These are phyloP conservation scores for Phytophthora colocasiae DNA, from an alignment of 352 stramenopile genomes.

Conservation along the genomic window DNA sequence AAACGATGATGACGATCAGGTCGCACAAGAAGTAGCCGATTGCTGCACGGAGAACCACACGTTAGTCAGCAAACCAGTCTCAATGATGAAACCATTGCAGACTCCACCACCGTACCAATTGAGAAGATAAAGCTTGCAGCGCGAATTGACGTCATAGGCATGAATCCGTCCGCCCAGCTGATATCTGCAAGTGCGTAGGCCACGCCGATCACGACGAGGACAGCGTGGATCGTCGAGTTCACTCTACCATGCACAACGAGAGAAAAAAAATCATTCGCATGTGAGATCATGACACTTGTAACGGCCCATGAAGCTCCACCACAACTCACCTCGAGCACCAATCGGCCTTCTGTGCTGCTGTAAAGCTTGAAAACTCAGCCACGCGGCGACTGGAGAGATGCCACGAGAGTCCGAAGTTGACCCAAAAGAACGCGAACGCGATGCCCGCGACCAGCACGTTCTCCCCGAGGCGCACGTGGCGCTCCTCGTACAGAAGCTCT, in stretches of 20 bases:
- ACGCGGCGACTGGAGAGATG: slow-evolving; percentile 59
- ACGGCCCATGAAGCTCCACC: too few relatives aligned
- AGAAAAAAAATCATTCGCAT: not conserved
- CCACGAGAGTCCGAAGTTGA: slow-evolving; percentile 70
- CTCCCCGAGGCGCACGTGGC: slow-evolving; percentile 61
- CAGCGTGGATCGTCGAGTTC: slow-evolving; percentile 82
- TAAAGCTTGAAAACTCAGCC: slow-evolving; percentile 69
- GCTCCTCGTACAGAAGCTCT: slow-evolving; percentile 66
- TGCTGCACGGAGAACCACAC: slow-evolving; percentile 39
- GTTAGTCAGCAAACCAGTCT: slow-evolving; percentile 6
- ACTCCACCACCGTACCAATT: slow-evolving; percentile 48
- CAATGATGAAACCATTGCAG: slow-evolving; percentile 2
- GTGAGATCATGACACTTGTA: not conserved
- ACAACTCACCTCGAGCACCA: slow-evolving; percentile 78
- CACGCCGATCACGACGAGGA: slow-evolving; percentile 71
- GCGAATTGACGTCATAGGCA: slow-evolving; percentile 79
- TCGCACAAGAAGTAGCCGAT: slow-evolving; percentile 86
- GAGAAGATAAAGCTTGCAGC: slow-evolving; percentile 85
- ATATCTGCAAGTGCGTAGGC: slow-evolving; percentile 71
- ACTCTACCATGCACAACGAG: slow-evolving; percentile 44
- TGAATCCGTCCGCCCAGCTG: slow-evolving; percentile 63
- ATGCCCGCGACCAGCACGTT: slow-evolving; percentile 66
- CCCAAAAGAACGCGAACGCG: slow-evolving; percentile 77
- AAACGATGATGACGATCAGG: slow-evolving; percentile 81
- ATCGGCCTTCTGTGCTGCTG: slow-evolving; percentile 73